Evolutionary conservation across 2,329 filamentous ascomycete species (phyloP).

Genomic region (Phialemonium atrogriseum): DNA sequence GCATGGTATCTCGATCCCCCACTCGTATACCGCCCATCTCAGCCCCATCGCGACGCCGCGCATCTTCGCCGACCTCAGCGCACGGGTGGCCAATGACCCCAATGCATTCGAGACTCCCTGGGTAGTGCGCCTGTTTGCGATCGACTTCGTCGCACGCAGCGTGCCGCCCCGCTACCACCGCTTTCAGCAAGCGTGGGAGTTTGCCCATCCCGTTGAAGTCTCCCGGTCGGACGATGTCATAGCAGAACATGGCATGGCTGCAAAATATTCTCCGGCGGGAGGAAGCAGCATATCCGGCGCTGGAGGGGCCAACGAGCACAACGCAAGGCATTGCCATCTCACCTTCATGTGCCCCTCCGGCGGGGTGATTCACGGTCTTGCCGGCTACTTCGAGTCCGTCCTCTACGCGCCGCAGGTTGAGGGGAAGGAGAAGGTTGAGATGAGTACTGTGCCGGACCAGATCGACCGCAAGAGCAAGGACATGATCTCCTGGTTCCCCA

Average conservation of each 20-base stretch:
- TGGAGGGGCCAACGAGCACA: slow-evolving; percentile 84
- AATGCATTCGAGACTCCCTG: slow-evolving; percentile 85
- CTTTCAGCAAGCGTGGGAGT: slow-evolving; percentile 76
- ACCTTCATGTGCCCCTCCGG: slow-evolving; percentile 70
- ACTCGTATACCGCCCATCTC: slow-evolving; percentile 86
- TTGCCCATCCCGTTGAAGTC: slow-evolving; percentile 62
- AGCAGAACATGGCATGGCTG: slow-evolving; percentile 48
- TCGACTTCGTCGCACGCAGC: slow-evolving; percentile 71
- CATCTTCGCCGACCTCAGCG: slow-evolving; percentile 70
- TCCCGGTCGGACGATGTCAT: slow-evolving; percentile 21
- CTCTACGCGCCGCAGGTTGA: slow-evolving; percentile 56
- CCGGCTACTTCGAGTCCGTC: slow-evolving; percentile 95
- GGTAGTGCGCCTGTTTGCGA: slow-evolving; percentile 84
- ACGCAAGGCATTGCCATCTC: slow-evolving; percentile 69
- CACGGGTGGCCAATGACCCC: slow-evolving; percentile 51
- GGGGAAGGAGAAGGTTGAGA: slow-evolving; percentile 56
- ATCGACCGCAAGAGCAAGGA: slow-evolving; percentile 91
- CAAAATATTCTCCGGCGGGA: slow-evolving; percentile 50
- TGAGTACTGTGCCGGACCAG: slow-evolving; percentile 85
- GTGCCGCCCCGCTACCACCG: slow-evolving; percentile 48
- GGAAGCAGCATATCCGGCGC: slow-evolving; percentile 67
- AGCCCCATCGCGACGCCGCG: slow-evolving; percentile 87
- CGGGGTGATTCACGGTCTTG: slow-evolving; percentile 83
- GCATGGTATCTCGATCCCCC: slow-evolving; percentile 87
- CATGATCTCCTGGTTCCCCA: slow-evolving; percentile 99